These are phyloP conservation scores for Hypoxylon sp. DNA, from an alignment of 2,329 filamentous ascomycete genomes.

Conservation along the genomic window DNA sequence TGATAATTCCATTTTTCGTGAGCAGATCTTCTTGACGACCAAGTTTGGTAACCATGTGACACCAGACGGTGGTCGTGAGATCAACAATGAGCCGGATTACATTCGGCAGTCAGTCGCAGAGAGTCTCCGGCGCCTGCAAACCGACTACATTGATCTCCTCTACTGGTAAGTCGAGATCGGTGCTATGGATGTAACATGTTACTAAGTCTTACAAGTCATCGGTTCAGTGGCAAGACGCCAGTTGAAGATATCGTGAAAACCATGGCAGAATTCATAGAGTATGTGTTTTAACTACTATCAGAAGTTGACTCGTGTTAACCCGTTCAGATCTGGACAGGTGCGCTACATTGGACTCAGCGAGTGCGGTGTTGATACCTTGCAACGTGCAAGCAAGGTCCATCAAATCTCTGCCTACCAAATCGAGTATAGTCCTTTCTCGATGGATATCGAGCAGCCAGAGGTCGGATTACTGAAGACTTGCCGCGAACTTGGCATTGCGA, in stretches of 20 bases:
- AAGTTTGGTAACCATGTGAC: conserved; percentile 56
- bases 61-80: conserved; percentile 51
- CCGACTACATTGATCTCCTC: conserved; percentile 14
- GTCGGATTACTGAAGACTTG: conserved; percentile 52
- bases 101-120: conserved; percentile 4
- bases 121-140: conserved; percentile 7
- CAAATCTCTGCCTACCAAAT: conserved; percentile 60
- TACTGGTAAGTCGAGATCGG: conserved; percentile 11
- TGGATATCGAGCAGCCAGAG: conserved; percentile 54
- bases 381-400: conserved; percentile 55
- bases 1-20: not conserved
- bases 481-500: conserved; percentile 65
- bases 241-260: conserved; percentile 39
- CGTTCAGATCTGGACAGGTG: conserved; percentile 60
- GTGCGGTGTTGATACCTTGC: conserved; percentile 55
- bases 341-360: conserved; percentile 59
- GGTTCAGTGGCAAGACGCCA: conserved; percentile 12
- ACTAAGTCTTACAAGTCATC: conserved; percentile 6
- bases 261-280: conserved; percentile 21
- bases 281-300: not conserved
- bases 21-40: conserved; percentile 58
- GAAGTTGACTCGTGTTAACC: not conserved
- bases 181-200: no score
- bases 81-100: conserved; percentile 48
- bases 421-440: conserved; percentile 58